Base-by-base conservation (phyloP, 2,329 filamentous ascomycete genomes). In the Xylaria sp. region DNA sequence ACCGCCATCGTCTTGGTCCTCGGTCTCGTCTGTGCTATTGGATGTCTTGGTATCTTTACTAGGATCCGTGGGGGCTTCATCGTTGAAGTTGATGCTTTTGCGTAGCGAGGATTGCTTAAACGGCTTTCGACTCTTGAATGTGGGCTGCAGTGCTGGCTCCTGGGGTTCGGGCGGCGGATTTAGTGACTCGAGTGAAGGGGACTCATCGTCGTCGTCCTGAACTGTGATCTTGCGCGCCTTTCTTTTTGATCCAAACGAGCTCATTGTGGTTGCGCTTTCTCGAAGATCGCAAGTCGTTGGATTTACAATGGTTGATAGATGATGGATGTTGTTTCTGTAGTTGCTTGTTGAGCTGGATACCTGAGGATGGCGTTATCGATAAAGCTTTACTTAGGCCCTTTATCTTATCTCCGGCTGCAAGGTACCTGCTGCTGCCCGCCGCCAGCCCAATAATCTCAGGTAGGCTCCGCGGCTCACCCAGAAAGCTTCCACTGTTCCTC, bases 211-310 rank as follows among this genome's bases (percentile, higher is more conserved):
- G 5, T 92, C 90, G 4, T 92, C 92, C 49, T 88, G 84, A 0
- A 88, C 84, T 56, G 89, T 91, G 74, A 97, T 92, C 76, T 94
- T 92, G 72, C 92, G 91, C 56, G 92, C 90, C 74, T 96, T 94
- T 71, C 88, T 82, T 75, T 88, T 90, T 1, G 83, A 79, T 4
- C 82, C 83, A 66, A 90, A 90, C 6, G 85, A 80, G 71, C 82
- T 86, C 86, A 88, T 88, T 13, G 65, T 80, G 71, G 66, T 40
- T 20, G 31, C 23, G 20, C 46, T 26, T 17, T 42, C 65, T 58
- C 63, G 57, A 56, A 63, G 71, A 74, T 72, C 33, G 36, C 49
- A 33, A 40, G 4, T 38, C 10, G 36, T 38, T 38, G 4, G 11
- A n/a, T 36, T 40, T 40, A 17, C 38, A 40, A 40, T 4, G 23